Base-by-base conservation (phyloP, 768 basidiomycete genomes). In the Mycena albidolilacea region DNA sequence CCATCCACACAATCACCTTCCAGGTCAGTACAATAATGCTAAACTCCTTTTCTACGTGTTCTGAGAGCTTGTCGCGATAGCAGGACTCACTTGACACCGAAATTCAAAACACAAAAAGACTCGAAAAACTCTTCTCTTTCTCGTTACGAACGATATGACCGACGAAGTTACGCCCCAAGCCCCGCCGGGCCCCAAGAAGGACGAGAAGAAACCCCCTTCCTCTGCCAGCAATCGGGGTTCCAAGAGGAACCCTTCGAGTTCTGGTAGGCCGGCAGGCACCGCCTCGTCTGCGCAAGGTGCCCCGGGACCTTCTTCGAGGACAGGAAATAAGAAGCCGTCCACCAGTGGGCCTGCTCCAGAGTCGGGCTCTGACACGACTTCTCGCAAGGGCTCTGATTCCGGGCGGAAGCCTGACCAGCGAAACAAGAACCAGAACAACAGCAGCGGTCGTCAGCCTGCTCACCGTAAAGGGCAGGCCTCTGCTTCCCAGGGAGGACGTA, bases 61-160 rank as follows among this genome's bases (percentile, higher is more conserved):
- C 55, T 39, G 57, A 48, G 59, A 52, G 6, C 46, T 61, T 17
- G 4, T 17, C 19, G 71, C 37, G 69, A 58, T 70, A 77, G 72
- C 81, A 81, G 78, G 78, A 81, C 75, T 78, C 78, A 80, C 80
- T 81, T 78, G 67, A 78, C 77, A 80, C 71, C 73, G 77, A 82
- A 81, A 78, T 79, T 72, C 76, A 79, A 83, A 83, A 79, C 77
- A 79, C 80, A 84, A 85, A 86, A 85, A 86, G 85, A 88, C 81
- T 83, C 78, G 80, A 86, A 90, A 90, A 87, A 76, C 76, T 77
- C 82, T 81, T 82, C 83, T 82, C 79, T 77, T 81, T 81, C 82
- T 83, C 81, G 78, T 90, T 87, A 95, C 91, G 92, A 93, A 90
- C 92, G 90, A 91, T 84, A 95, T 95, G 94, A 93, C 92, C 82